Evolutionary conservation across 139 green algal species (phyloP).

Genomic region (Micractinium conductrix): DNA sequence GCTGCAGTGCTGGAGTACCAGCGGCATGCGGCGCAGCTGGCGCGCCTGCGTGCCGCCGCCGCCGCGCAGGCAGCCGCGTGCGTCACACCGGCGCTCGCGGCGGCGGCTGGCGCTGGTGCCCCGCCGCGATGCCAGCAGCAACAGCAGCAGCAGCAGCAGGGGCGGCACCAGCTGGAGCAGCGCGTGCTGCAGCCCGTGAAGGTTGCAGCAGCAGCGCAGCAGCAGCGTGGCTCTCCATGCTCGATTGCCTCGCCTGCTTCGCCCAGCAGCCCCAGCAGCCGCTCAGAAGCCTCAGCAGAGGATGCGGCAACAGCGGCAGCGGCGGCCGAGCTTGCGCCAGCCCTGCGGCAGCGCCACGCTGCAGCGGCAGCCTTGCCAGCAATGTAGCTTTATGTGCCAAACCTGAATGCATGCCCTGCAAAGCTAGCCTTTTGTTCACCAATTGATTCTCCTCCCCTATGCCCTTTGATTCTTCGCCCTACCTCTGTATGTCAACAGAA

Average conservation of each 20-base stretch:
- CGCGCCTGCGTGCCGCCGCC: not conserved
- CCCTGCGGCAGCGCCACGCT: not conserved
- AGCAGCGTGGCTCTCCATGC: not conserved
- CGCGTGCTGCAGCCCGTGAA: not conserved
- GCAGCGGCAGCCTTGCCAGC: not conserved
- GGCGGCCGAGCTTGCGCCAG: not conserved
- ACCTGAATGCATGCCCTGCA: not conserved
- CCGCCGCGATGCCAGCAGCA: not conserved
- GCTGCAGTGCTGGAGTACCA: conserved; percentile 68
- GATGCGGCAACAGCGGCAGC: not conserved
- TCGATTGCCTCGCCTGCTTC: conserved; percentile 18
- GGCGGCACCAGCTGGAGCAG: not conserved
- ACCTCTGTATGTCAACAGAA: no score
- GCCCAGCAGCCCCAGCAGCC: conserved; percentile 22
- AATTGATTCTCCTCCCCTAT: not conserved
- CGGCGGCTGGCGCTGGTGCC: no score
- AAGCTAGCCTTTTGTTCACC: not conserved
- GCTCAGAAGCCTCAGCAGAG: conserved; percentile 15
- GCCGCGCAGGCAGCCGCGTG: not conserved
- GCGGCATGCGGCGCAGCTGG: conserved; percentile 16
- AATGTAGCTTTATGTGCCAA: no score
- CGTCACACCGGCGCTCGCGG: not conserved
- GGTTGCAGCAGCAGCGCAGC: not conserved
- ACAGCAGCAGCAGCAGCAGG: not conserved
- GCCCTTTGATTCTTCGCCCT: not conserved